Conservation (phyloP, 2,329 filamentous ascomycete species). For the Ophiostoma sp. region DNA sequence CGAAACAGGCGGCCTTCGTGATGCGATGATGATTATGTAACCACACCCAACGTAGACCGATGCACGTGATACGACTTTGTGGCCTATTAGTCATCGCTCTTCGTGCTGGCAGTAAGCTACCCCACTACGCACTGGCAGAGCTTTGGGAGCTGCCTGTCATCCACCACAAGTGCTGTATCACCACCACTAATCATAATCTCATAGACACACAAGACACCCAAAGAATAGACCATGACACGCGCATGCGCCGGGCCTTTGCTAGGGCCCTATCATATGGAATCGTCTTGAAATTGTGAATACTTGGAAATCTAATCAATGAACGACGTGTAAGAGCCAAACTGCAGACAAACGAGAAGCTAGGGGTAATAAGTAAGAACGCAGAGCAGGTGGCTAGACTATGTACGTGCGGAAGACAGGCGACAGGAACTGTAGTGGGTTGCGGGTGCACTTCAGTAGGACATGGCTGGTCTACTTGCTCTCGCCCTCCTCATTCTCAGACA, state of each 20-base stretch:
- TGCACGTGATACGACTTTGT: too few species aligned
- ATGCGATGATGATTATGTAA: background rate
- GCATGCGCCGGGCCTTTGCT: background rate
- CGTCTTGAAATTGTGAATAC: background rate
- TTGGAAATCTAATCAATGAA: background rate
- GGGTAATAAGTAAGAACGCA: background rate
- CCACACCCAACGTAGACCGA: background rate
- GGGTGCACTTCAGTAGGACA: too few species aligned
- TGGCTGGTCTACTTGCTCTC: conserved; percentile 38
- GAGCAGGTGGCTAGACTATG: conserved; percentile 5
- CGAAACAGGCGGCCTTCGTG: background rate
- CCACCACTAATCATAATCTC: background rate
- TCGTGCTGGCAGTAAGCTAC: conserved; percentile 3
- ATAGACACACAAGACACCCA: too few species aligned
- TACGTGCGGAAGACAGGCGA: background rate
- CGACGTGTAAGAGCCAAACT: background rate
- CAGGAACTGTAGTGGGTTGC: background rate
- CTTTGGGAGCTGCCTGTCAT: background rate
- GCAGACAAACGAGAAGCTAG: background rate
- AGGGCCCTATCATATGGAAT: background rate
- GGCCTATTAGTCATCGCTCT: too few species aligned
- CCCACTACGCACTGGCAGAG: conserved; percentile 4
- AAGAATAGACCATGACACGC: background rate
- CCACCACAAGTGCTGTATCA: background rate
- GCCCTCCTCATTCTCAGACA: conserved; percentile 68